Conservation (phyloP, 2,329 filamentous ascomycete species). For the Verticillium tricorpus region DNA sequence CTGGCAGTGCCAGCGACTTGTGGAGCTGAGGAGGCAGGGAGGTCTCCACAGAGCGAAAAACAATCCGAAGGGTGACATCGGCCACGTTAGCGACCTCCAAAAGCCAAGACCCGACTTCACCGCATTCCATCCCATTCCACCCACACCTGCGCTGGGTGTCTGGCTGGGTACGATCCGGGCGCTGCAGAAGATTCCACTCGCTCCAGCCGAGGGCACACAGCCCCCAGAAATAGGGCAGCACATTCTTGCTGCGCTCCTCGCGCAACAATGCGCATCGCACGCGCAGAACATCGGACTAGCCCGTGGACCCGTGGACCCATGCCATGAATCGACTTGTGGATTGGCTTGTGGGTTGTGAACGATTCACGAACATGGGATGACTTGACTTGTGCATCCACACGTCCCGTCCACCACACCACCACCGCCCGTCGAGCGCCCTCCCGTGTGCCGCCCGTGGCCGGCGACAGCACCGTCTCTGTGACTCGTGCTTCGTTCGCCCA, state of each 20-base stretch:
- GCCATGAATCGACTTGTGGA: background rate
- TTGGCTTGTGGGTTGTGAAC: background rate
- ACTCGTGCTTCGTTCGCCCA: background rate
- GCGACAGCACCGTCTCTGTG: background rate
- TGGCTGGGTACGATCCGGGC: background rate
- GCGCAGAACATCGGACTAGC: background rate
- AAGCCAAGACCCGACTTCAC: background rate
- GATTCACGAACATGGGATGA: background rate
- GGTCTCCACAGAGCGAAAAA: background rate
- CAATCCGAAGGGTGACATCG: slow-evolving; percentile 2
- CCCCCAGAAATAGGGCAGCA: background rate
- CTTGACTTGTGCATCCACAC: background rate
- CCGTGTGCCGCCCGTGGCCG: background rate
- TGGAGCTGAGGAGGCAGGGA: background rate
- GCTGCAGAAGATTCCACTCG: background rate
- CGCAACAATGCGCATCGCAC: background rate
- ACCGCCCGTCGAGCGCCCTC: background rate
- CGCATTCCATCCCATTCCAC: background rate
- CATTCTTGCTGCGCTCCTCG: background rate
- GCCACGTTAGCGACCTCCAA: background rate
- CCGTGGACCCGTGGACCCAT: background rate
- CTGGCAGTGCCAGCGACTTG: background rate
- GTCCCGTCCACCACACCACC: background rate
- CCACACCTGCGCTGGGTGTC: background rate
- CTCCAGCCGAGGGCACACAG: background rate